Percentiles rank a stretch among this genome's conserved stretches.
These are phyloP conservation scores for Cercophora newfieldiana DNA, from an alignment of 495 filamentous ascomycete species.

Conservation along the genomic window DNA sequence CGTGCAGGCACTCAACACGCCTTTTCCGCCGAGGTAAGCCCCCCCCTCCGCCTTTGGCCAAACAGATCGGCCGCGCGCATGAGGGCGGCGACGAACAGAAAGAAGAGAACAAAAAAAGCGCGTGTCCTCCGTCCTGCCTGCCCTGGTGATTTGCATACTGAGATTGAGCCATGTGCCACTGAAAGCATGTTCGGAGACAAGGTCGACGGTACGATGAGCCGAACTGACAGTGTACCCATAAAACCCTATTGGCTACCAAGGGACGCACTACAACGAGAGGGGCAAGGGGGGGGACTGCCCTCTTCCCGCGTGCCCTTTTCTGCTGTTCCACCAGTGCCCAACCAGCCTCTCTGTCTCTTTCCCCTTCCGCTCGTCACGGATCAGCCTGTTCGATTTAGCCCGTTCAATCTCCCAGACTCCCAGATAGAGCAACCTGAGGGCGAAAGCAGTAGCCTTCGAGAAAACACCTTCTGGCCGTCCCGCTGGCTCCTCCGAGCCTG, in stretches of 20 bases:
- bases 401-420: constrained; percentile 19
- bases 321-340: constrained; percentile 1
- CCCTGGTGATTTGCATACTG: constrained; percentile 5
- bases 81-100: neutral
- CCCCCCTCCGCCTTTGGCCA: neutral
- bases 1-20: neutral
- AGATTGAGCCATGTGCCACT: constrained; percentile 1
- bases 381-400: constrained; percentile 34
- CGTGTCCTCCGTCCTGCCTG: neutral
- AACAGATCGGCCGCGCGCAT: neutral
- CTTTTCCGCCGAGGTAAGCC: constrained; percentile 8
- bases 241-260: constrained; percentile 33
- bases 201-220: constrained; percentile 25
- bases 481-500: neutral
- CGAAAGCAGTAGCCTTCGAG: constrained; percentile 7
- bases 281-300: constrained; percentile 3
- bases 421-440: constrained; percentile 8
- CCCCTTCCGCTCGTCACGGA: neutral
- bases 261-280: constrained; percentile 17
- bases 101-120: constrained; percentile 3
- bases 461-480: neutral
- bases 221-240: constrained; percentile 22
- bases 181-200: neutral
- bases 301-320: neutral
- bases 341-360: no score